Base-by-base conservation (phyloP, 139 green algal genomes). In the Coelastrella sp. region DNA sequence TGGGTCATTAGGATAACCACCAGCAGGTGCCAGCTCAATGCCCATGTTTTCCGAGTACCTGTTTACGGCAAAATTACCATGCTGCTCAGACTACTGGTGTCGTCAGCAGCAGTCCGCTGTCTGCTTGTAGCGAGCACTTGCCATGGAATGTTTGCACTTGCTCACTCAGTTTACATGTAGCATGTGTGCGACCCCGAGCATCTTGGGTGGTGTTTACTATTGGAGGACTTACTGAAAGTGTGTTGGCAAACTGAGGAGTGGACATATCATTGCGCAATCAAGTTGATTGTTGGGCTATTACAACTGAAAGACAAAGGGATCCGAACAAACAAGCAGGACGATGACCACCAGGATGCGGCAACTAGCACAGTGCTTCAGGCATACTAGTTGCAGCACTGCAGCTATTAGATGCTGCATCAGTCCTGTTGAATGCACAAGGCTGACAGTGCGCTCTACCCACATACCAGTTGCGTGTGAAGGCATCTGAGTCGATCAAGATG, bases 401-500 rank as follows among this genome's bases (percentile, higher is more conserved):
- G 8, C 10, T 13, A 71, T 71, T 2, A 13, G 61, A 71, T 13
- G 11, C 10, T 71, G 61, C 61, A 71, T 71, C 61, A 10, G 61
- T 13, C 61, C 8, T 71, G 10, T 71, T 76, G 68, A 76, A 17
- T 76, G 16, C 17, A 17, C 16, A 22, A 76, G 16, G 16, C 3
- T 76, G 68, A 71, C 8, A 13, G 11, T 19, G 10, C 8, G 11
- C 61, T 71, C 61, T 71, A 13, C 10, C 11, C 61, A 58, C 87
- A 61, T 90, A 94, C 64, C 85, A 96, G 47, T 91, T 79, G 16
- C 97, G 94, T 0, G 97, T 99, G 95, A 97, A 99, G 2, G 73
- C 20, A 88, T 99, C 97, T 56, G 94, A 96, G 85, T 97, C 96
- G 20, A 97, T 80, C 16, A 99, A 85, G 90, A 93, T 92, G 92